A percentile compares a stretch with the other conserved stretches of the same genome.
phyloP scores from a whole-genome alignment of 2,329 filamentous ascomycete genomes.

The Coniochaeta prunicola region DNA sequence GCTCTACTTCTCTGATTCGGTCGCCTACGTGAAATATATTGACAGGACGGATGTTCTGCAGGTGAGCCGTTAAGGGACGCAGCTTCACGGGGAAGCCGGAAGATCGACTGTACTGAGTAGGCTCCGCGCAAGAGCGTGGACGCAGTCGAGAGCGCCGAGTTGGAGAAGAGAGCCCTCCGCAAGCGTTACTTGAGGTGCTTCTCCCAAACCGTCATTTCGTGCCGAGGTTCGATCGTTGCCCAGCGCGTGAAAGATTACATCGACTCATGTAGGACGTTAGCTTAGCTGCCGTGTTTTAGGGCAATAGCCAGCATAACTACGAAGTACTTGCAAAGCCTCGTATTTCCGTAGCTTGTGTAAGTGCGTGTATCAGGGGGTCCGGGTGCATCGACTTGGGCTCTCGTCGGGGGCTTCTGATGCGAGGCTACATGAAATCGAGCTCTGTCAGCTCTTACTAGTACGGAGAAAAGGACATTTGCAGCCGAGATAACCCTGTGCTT shows the following conservation, averaged over 20 bases:
- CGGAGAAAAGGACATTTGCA: background rate
- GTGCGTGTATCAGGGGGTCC: background rate
- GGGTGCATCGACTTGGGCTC: background rate
- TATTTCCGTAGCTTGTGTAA: background rate
- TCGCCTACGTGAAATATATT: background rate
- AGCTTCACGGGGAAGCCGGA: background rate
- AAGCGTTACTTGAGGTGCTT: background rate
- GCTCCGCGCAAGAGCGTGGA: background rate
- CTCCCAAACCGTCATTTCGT: background rate
- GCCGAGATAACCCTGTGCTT: background rate
- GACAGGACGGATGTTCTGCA: background rate
- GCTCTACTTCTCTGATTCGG: background rate
- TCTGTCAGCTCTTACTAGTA: background rate
- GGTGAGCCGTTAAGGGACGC: background rate
- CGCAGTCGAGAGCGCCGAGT: background rate
- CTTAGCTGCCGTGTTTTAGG: background rate
- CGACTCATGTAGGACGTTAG: background rate
- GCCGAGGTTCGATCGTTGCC: background rate
- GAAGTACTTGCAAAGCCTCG: background rate
- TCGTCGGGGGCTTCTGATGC: background rate
- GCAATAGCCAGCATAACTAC: background rate
- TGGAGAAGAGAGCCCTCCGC: background rate
- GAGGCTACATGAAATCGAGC: background rate
- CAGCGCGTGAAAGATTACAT: background rate
- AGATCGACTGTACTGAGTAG: background rate